Evolutionary conservation across 805 yeast species (phyloP), one percentile per base, ranked within the genome.

Genomic region (Cyberlindnera japonica): DNA sequence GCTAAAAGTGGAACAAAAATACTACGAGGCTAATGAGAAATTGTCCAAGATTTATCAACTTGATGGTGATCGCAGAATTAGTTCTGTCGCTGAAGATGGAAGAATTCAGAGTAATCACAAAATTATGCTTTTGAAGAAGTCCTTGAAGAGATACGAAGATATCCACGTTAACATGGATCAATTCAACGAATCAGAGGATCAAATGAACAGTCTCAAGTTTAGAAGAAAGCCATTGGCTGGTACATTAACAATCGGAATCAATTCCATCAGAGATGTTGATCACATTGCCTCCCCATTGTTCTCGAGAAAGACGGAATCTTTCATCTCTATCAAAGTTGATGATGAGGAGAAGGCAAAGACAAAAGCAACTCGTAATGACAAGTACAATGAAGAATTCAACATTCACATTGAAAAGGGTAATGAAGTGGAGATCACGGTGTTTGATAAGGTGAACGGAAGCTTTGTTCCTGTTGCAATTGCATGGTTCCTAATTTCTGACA

Each of bases 1-100:
- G 63, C 72, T 91, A 33, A 93, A 91, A 57, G 95, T 91, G 27
- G 99, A 93, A 61, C 80, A 86, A 53, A 95, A 93, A 63, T 93
- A 91, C 63, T 81, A 82, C 54, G 91, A 82, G 49, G 98, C 97
- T 6, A 89, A 89, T 51, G 95, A 87, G 48, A 93, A 91, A 61
- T 76, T 93, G 57, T 81, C 84, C 20, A 85, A 81, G 51, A 75
- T 93, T 39, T 93, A 93, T 59, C 82, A 82, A 55, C 74, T 83
- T 62, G 97, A 93, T 56, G 96, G 98, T 42, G 99, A 93, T 63
- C 79, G 83, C 49, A 77, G 83, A 38, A 78, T 85, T 43, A 81
- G 85, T 47, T 81, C 82, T 18, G 95, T 90, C 28, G 98, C 98
- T 3, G 89, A 86, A 57, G 87, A 83, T 40, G 96, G 95, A 32